Evolutionary conservation across 108 stramenopile genomes (phyloP), one percentile per base, ranked within the genome.

Genomic region (Mayamaea pseudoterrestris): DNA sequence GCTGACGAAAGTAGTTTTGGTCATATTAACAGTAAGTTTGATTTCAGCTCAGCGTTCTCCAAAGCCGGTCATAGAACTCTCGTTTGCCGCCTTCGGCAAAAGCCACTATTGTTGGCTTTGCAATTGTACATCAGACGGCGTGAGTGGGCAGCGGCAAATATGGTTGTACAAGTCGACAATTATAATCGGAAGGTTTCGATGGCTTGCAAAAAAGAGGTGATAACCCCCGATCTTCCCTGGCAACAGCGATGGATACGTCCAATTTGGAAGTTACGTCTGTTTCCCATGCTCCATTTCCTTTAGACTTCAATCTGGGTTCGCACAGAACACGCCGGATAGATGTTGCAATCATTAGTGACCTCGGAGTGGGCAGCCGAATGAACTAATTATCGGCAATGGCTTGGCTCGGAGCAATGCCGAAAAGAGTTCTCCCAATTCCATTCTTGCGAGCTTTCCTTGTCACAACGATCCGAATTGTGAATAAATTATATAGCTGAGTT

Each of bases 141-240:
- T 58, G n/a, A 60, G 26, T 0, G 61, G 20, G 55, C 72, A 74
- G 0, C 59, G 36, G 5, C 55, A 43, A 13, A 74, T 8, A 44
- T 74, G 72, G 31, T 64, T 53, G 43, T 55, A 63, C 0, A 74
- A 37, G 47, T 74, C 66, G 5, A 51, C 35, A 36, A 74, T 30
- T 35, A 64, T 68, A 16, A 5, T 17, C 4, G 72, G 72, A 13
- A 74, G 60, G 7, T 55, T 68, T 4, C 66, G 47, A 17, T 56
- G 51, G 6, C 62, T 22, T n/a, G 41, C 42, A 4, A 66, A 66
- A 50, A 74, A 73, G 2, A 74, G 20, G 17, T 58, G 72, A 45
- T 63, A 60, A 5, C 56, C 17, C 11, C 66, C 61, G 11, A 34
- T 43, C n/a, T 54, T 32, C 16, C 46, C 25, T 41, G 40, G 46